Evolutionary conservation across 495 filamentous ascomycete species (phyloP), one percentile per base, ranked within the genome.

Genomic region (Aspergillus carlsbadensis): DNA sequence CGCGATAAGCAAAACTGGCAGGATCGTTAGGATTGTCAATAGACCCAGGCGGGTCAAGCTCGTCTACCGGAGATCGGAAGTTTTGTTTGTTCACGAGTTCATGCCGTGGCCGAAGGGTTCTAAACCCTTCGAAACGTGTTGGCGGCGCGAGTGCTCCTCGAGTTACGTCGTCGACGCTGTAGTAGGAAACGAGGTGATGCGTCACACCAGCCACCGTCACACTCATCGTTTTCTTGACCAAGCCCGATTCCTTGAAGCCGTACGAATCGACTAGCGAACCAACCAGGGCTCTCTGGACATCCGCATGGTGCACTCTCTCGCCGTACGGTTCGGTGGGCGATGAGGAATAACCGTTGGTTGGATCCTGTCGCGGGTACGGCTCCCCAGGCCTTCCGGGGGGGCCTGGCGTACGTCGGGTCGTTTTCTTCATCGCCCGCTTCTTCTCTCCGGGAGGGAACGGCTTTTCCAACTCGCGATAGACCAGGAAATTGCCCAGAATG

Each of bases 151-250:
- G 73, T 18, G 60, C 70, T 13, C 79, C 74, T 54, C 77, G 79
- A 59, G 87, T 78, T 39, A 91, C 86, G 64, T 95, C 91, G 3
- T 87, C 82, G 21, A 91, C 77, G 35, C 75, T 88, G 74, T 96
- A 97, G 67, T 96, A 97, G 0, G 88, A 93, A 37, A 96, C 90
- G 46, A 97, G 72, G 61, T 95, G 90, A 66, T 93, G 91, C 4
- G 81, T 82, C 5, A 89, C 73, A 7, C 84, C 84, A 15, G 83
- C 71, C 42, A 89, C 80, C 2, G 79, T 85, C 22, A 96, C 81
- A 53, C 85, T 91, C 66, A 96, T 89, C 0, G 92, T 96, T 78
- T 96, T 96, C 76, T 97, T 97, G 24, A 96, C 83, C 53, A 96
- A 69, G 0, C 92, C 92, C 2, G 85, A 82, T 39, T 85, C 80